Percentiles rank a stretch among this genome's conserved stretches.
Conservation (phyloP, 2,329 filamentous ascomycete genomes). For the Colletotrichum tropicale region DNA sequence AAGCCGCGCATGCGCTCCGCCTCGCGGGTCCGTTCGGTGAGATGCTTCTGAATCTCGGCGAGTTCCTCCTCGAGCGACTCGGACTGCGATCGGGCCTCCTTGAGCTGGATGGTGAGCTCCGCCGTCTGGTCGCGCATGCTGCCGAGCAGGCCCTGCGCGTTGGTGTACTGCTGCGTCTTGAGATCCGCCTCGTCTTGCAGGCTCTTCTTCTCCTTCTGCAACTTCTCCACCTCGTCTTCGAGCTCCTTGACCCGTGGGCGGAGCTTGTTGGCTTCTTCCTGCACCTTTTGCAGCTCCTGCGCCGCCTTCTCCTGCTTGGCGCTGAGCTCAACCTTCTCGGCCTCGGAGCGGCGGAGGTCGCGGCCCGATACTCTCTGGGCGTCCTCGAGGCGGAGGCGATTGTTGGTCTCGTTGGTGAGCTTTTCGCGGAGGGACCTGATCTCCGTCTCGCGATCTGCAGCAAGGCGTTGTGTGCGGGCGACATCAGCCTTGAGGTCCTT, state of each 20-base stretch:
- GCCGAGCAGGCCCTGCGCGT: slow-evolving; percentile 82
- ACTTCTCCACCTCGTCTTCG: slow-evolving; percentile 73
- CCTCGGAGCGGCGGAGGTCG: slow-evolving; percentile 78
- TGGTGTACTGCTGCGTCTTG: slow-evolving; percentile 84
- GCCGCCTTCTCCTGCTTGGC: slow-evolving; percentile 74
- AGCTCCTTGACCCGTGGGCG: slow-evolving; percentile 67
- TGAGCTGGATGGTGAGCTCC: slow-evolving; percentile 89
- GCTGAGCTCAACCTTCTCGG: slow-evolving; percentile 77
- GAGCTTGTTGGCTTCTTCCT: slow-evolving; percentile 75
- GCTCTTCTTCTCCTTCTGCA: slow-evolving; percentile 70
- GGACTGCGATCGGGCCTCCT: slow-evolving; percentile 81
- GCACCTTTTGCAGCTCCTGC: slow-evolving; percentile 72
- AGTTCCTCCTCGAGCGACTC: slow-evolving; percentile 93
- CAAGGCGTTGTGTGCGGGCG: slow-evolving; percentile 69
- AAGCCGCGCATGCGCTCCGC: slow-evolving; percentile 93
- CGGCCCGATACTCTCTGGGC: slow-evolving; percentile 75
- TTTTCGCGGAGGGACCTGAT: slow-evolving; percentile 80
- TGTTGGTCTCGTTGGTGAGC: slow-evolving; percentile 74
- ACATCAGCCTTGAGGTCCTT: slow-evolving; percentile 81
- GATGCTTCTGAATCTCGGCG: slow-evolving; percentile 82
- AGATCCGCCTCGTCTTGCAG: slow-evolving; percentile 82
- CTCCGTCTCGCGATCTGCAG: slow-evolving; percentile 77
- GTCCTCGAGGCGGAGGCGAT: slow-evolving; percentile 78
- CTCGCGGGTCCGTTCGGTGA: slow-evolving; percentile 88
- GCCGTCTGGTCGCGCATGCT: slow-evolving; percentile 93